Base-by-base conservation (phyloP, 306 rosid genomes). In the Ormosia emarginata region DNA sequence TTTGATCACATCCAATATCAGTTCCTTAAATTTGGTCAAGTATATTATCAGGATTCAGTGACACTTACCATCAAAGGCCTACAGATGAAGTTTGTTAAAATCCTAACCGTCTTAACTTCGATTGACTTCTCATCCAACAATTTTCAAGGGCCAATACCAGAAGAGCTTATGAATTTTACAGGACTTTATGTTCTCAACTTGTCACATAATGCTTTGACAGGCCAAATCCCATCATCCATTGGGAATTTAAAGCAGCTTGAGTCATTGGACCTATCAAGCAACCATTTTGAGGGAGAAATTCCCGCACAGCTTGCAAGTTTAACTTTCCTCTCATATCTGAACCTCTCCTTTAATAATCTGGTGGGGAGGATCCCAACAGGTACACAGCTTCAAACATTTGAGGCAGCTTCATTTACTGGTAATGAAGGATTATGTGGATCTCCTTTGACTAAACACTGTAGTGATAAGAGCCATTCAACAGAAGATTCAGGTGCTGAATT, bases 71-170 rank as follows among this genome's bases (percentile, higher is more conserved):
- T 0, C 17, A 91, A 88, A 70, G 92, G 89, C 71, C 5, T 1
- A 0, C 37, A 18, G n/a, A 2, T 74, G 41, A 55, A 34, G 14
- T 15, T 91, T 6, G 61, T 2, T 6, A 88, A 77, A 73, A 83
- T 83, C 12, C 58, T 83, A 0, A 68, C 4, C 0, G 0, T 79
- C 49, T 11, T 74, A 18, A 89, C 81, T 47, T 80, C 70, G 0
- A 24, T 91, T 10, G 96, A 89, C 61, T 36, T 85, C 15, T 90
- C 93, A 14, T 59, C 59, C 67, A 87, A 90, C 78, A 36, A 43
- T 0, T 7, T 87, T 52, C n/a, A 36, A 1, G 93, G 91, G 40
- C 0, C 49, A 47, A 83, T 90, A 85, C 93, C 91, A n/a, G 33
- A 71, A 69, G 80, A 81, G 14, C 37, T 87, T n/a, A 84, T 84